Conservation (phyloP, 2,329 filamentous ascomycete genomes). For the Albophoma yamanashiensis region DNA sequence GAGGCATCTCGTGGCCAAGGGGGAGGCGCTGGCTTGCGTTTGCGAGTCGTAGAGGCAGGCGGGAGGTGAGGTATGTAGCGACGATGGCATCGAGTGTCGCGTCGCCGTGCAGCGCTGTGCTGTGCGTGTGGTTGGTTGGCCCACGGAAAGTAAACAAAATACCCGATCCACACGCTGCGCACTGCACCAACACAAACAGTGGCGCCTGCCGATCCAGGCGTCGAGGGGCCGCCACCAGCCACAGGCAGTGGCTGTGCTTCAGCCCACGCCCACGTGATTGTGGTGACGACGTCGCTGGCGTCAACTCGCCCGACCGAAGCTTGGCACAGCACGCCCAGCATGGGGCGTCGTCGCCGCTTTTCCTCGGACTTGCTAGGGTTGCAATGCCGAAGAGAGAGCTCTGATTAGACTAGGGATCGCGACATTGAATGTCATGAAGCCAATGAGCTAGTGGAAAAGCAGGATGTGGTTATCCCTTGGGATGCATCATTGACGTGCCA, state of each 20-base stretch:
- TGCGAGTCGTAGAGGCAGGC: not conserved
- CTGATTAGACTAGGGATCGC: too few relatives aligned
- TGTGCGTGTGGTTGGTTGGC: conserved; percentile 1
- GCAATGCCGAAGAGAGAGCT: too few relatives aligned
- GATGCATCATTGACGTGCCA: not conserved
- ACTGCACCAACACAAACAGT: not conserved
- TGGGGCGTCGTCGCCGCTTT: not conserved
- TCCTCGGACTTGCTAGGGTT: not conserved
- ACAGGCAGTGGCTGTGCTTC: not conserved
- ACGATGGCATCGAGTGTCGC: not conserved
- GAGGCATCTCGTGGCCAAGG: conserved; percentile 36
- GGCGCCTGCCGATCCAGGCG: not conserved
- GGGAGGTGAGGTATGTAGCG: not conserved
- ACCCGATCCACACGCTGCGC: conserved; percentile 1
- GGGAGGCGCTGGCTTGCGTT: conserved; percentile 1
- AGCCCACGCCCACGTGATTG: not conserved
- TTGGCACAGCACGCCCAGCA: not conserved
- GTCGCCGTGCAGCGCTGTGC: not conserved
- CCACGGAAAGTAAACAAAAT: conserved; percentile 8
- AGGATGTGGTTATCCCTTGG: not conserved
- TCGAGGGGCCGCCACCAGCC: not conserved
- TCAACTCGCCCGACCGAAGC: not conserved
- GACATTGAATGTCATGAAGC: too few relatives aligned
- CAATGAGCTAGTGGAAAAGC: not conserved
- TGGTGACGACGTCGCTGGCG: not conserved